Base-by-base conservation (phyloP, 768 basidiomycete genomes). In the Podaxis carcinomalis region DNA sequence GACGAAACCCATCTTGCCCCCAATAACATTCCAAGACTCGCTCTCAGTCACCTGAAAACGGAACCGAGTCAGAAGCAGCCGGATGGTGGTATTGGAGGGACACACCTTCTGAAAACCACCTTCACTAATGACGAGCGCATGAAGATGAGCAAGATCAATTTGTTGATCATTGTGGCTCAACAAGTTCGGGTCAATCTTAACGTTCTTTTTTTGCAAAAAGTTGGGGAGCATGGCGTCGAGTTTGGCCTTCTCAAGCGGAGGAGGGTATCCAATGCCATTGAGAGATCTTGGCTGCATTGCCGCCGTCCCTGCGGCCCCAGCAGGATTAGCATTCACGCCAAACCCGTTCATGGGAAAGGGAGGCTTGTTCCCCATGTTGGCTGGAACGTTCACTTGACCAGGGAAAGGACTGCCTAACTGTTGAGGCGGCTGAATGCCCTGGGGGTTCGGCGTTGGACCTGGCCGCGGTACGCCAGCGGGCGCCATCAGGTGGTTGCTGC, bases 21-120 rank as follows among this genome's bases (percentile, higher is more conserved):
- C 90, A 59, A 92, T 82, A 49, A 87, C 74, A 14, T 80, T 67
- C 90, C 89, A 91, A 61, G 77, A 63, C 36, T 89, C 87, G 51
- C 80, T 79, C 59, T 74, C 72, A 25, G 75, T 74, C 11, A 87
- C 81, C 87, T 88, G 56, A n/a, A 63, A 23, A 44, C 40, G 23
- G 11, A 28, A 49, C 47, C 46, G n/a, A 14, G 39, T 64, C 35
- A 62, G 40, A 21, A 46, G 19, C 11, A 9, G 39, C 4, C 23
- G 23, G 13, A 25, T 5, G 40, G 3, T 36, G 19, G 23, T 6
- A 28, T n/a, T n/a, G 40, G 40, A 5, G 4, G 14, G 32, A 73
- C 76, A 66, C 66, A 86, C 87, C 61, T 78, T 78, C 14, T 58
- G 39, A 46, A 68, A 64, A 36, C 88, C 88, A 56, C 84, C 85